Evolutionary conservation across 306 rosid genomes (phyloP).

Genomic region (Macrotyloma uniflorum): DNA sequence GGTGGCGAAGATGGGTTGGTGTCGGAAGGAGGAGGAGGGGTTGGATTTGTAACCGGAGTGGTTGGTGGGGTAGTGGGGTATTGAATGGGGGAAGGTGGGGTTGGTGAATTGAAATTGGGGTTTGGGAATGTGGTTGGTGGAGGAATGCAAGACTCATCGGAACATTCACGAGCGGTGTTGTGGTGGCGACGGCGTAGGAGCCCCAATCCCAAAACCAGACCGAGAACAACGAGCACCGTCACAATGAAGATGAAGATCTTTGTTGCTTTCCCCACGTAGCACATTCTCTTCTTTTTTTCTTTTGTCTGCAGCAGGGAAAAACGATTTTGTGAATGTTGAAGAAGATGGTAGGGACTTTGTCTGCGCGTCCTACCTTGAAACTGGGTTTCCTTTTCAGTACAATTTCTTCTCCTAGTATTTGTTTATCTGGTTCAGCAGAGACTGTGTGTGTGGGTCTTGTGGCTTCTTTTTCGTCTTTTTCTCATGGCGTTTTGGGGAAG

Average conservation of each 20-base stretch:
- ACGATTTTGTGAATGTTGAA: constrained; percentile 17
- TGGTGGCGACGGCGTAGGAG: constrained; percentile 58
- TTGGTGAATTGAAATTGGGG: constrained; percentile 51
- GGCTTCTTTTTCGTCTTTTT: constrained; percentile 70
- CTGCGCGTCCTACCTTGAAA: neutral
- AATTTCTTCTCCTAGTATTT: neutral
- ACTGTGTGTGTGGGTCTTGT: constrained; percentile 29
- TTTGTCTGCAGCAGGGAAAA: neutral
- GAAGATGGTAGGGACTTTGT: constrained; percentile 24
- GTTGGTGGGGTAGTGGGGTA: constrained; percentile 9
- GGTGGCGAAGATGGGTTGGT: constrained; percentile 8
- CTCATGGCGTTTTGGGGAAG: constrained; percentile 63
- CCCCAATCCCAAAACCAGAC: constrained; percentile 72
- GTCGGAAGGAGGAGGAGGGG: constrained; percentile 52
- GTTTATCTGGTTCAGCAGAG: neutral
- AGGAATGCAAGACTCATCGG: constrained; percentile 57
- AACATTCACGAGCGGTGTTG: constrained; percentile 53
- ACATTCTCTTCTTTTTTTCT: constrained; percentile 43
- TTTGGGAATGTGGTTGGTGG: constrained; percentile 51
- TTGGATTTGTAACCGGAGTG: neutral
- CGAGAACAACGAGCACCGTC: constrained; percentile 70
- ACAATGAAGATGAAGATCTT: constrained; percentile 97
- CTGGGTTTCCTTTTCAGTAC: neutral
- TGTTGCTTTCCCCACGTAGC: constrained; percentile 98
- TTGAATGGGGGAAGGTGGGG: constrained; percentile 31